Evolutionary conservation across 192 early-diverging fungal species (phyloP), one percentile per base, ranked within the genome.

Genomic region (Dissophora globulifera): DNA sequence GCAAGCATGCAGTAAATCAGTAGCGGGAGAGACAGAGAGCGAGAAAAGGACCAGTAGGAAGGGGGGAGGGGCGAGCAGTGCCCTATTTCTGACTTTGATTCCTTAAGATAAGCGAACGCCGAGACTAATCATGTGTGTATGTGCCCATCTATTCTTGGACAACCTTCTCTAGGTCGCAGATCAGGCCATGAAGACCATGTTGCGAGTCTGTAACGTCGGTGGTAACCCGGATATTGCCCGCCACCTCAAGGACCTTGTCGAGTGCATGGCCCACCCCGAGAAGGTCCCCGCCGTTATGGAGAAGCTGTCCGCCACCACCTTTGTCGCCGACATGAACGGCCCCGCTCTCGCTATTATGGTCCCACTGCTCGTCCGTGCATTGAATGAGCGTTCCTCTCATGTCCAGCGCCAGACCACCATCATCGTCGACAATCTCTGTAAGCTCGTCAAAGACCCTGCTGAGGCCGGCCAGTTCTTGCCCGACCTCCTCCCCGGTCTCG

Each of bases 351-450:
- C 90, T 72, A 90, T 94, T 81, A 92, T 94, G 90, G 87, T 90
- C 35, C 92, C 92, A 42, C 75, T 91, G 23, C 69, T 93, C 45
- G 66, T 78, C 68, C 92, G 90, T 88, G 90, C 85, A 57, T 56
- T 89, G 58, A 80, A 84, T 40, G 91, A 93, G 70, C 84, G 90
- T 62, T 80, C 81, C 40, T 87, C 85, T 63, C 81, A 89, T 47
- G 86, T 92, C 68, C 83, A 90, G 58, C 90, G 92, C 79, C 87
- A 89, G 75, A 82, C 87, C 78, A 84, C 87, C 67, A 85, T 93
- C 68, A 92, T 94, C 64, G 92, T 94, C 76, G 91, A 93, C 84
- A 94, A 93, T 86, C 92, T 94, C 88, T 92, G 89, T 79, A 93
- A 93, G 83, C 84, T 94, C 31, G 91, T 93, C 67, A 89, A 93